These are phyloP conservation scores for Sanchytrium tribonematis DNA, from an alignment of 371 early-diverging fungal species.

Conservation along the genomic window DNA sequence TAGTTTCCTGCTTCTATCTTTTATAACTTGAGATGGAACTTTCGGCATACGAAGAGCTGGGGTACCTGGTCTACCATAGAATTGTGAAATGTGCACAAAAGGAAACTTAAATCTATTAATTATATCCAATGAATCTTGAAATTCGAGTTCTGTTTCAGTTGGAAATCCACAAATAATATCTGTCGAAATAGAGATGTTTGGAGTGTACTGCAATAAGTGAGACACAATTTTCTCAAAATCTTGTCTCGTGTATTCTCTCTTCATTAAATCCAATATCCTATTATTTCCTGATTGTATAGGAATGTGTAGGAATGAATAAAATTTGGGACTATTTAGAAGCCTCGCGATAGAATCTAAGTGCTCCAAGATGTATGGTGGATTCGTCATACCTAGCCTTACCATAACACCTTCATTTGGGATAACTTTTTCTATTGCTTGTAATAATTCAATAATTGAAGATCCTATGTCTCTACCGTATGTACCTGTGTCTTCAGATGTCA, in stretches of 20 bases:
- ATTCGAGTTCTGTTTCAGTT: constrained; percentile 19
- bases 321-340: constrained; percentile 16
- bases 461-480: constrained; percentile 23
- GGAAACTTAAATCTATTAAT: constrained; percentile 12
- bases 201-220: constrained; percentile 8
- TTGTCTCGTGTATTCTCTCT: constrained; percentile 14
- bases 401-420: constrained; percentile 11
- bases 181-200: constrained; percentile 17
- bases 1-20: constrained; percentile 12
- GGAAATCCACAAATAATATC: constrained; percentile 23
- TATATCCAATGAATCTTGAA: constrained; percentile 14
- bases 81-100: constrained; percentile 23
- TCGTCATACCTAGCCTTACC: constrained; percentile 25
- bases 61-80: constrained; percentile 24
- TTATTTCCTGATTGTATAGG: constrained; percentile 20
- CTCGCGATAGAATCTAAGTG: constrained; percentile 18
- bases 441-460: constrained; percentile 13
- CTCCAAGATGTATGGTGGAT: constrained; percentile 24
- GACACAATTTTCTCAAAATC: constrained; percentile 16
- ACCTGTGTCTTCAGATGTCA: constrained; percentile 24
- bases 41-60: constrained; percentile 19
- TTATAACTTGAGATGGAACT: constrained; percentile 13
- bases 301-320: constrained; percentile 21
- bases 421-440: constrained; percentile 12
- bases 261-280: constrained; percentile 18